Evolutionary conservation across 768 basidiomycete species (phyloP), one percentile per base, ranked within the genome.

Genomic region (Naganishia friedmannii): DNA sequence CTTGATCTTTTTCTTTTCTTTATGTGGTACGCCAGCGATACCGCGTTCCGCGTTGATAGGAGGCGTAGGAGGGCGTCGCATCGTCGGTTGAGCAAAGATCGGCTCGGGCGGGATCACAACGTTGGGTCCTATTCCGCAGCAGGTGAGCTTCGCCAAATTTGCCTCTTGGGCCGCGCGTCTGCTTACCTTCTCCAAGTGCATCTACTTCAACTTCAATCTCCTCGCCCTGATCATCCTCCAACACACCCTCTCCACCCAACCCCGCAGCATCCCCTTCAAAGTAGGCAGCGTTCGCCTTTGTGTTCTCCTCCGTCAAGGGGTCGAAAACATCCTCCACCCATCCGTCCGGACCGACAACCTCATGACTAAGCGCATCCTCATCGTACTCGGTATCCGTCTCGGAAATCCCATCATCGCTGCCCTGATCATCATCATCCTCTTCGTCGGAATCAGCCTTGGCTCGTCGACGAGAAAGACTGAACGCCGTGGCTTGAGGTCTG

Each of bases 251-350:
- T 23, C 76, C 77, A 7, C 75, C 76, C n/a, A 76, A 66, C 29
- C 75, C 77, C 2, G 74, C 77, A 8, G 77, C 76, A 60, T 75
- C 78, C 51, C 78, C 78, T 53, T 78, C 77, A 42, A 73, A 77
- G 70, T 77, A 80, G 46, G 78, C 74, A 0, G 80, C 79, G 76
- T 94, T 94, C 73, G 85, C 87, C 79, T 92, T 90, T 0, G 93
- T 95, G 80, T 97, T 97, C 74, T 87, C 85, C 79, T 90, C 89
- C 0, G 93, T 97, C 73, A 90, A 83, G 45, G 87, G 85, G 80
- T 95, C 91, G 71, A 93, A 89, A 21, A 74, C 73, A 55, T 73
- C 65, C 28, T 68, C 57, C 31, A 74, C 71, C 65, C 70, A 75
- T 37, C 82, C 80, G 70, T 86, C 85, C 60, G 84, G 84, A 31